A percentile compares a stretch with the other conserved stretches of the same genome.
These are phyloP conservation scores for Ophryocystis elektroscirrha DNA, from an alignment of 169 alveolate genomes.

Conservation along the genomic window DNA sequence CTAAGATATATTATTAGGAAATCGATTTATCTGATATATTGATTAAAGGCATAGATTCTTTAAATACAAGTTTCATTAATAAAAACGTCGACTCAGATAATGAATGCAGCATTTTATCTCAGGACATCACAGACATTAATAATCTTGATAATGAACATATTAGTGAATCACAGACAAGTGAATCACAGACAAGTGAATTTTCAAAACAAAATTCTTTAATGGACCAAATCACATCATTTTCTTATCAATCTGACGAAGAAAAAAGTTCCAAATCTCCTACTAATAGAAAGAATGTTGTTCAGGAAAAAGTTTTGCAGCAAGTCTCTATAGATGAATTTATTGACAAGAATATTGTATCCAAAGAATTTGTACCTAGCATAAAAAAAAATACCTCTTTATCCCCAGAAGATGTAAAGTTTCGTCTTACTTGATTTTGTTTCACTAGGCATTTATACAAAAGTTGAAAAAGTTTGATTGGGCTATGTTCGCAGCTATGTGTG, in stretches of 20 bases:
- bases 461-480: constrained; percentile 2
- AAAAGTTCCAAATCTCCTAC: background rate
- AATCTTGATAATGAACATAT: background rate
- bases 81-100: background rate
- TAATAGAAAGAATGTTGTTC: background rate
- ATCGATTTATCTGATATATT: constrained; percentile 2
- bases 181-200: background rate
- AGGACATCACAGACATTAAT: too few species aligned
- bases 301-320: background rate
- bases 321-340: background rate
- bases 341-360: background rate
- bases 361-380: too few species aligned
- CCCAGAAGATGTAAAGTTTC: too few species aligned
- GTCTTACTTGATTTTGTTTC: too few species aligned
- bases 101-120: background rate
- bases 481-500: constrained; percentile 18
- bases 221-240: background rate
- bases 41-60: background rate
- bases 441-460: constrained; percentile 5
- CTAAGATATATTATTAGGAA: too few species aligned
- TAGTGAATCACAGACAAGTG: background rate
- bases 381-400: too few species aligned
- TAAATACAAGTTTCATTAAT: background rate
- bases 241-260: background rate
- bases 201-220: background rate